phyloP scores from a whole-genome alignment of 2,329 filamentous ascomycete species.

The Zymoseptoria tritici region DNA sequence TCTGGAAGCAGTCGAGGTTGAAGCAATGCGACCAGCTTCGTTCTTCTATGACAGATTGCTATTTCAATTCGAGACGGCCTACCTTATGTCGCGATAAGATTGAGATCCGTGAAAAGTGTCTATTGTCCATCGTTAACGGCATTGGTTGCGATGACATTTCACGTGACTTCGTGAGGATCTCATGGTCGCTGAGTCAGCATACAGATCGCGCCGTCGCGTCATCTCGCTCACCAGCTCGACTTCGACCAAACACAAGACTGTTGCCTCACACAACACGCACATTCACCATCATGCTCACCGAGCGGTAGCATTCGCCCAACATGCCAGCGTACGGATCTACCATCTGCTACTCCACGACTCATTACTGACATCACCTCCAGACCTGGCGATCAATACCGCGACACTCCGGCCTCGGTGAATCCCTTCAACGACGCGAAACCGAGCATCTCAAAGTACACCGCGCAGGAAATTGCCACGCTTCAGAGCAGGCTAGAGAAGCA shows the following conservation, averaged over 20 bases:
- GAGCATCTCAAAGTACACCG: constrained; percentile 72
- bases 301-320: constrained; percentile 7
- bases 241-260: constrained; percentile 1
- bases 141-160: background rate
- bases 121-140: background rate
- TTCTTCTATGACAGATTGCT: background rate
- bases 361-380: constrained; percentile 16
- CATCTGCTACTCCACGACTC: background rate
- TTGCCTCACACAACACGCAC: background rate
- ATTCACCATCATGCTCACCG: constrained; percentile 1
- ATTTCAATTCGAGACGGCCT: background rate
- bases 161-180: background rate
- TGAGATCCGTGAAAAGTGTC: background rate
- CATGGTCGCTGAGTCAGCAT: background rate
- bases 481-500: constrained; percentile 84
- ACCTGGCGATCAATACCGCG: constrained; percentile 31
- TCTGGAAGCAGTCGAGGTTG: background rate
- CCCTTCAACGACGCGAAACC: constrained; percentile 70
- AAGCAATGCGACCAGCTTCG: background rate
- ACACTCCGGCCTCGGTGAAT: constrained; percentile 48
- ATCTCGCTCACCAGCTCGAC: constrained; percentile 7
- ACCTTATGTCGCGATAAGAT: background rate
- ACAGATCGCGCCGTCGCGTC: constrained; percentile 2
- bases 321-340: constrained; percentile 26
- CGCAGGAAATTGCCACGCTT: constrained; percentile 81